Conservation (phyloP, 345 rosid genomes). For the Populus alba region DNA sequence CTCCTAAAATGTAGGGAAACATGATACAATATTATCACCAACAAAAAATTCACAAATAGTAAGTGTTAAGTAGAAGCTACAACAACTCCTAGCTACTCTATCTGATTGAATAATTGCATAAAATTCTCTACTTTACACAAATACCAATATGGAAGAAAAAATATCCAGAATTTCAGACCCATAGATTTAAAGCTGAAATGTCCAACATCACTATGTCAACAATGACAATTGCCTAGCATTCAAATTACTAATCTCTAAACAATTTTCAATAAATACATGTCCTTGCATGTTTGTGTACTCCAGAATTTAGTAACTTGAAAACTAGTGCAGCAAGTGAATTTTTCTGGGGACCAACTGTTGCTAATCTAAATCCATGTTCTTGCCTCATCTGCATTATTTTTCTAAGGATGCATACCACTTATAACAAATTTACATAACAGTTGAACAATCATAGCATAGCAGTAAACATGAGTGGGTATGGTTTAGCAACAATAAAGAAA, state of each 20-base stretch:
- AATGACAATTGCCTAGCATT: not conserved
- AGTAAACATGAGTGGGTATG: not conserved
- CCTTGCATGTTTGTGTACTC: not conserved
- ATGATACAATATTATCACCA: not conserved
- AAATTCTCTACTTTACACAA: not conserved
- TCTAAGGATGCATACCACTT: not conserved
- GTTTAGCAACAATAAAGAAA: not conserved
- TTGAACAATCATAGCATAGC: not conserved
- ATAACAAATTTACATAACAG: not conserved
- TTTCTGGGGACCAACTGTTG: not conserved
- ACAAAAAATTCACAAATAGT: not conserved
- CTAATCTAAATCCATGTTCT: not conserved
- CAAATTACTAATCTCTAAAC: not conserved
- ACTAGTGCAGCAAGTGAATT: not conserved
- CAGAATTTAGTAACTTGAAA: not conserved
- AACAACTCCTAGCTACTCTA: not conserved
- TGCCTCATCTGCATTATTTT: not conserved
- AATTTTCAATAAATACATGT: not conserved
- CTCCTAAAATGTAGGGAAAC: conserved; percentile 49
- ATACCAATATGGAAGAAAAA: not conserved
- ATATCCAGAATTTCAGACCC: not conserved
- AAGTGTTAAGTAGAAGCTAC: not conserved
- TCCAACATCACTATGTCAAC: not conserved
- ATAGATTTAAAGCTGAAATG: not conserved
- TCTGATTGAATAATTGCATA: no score